Evolutionary conservation across 768 basidiomycete species (phyloP), one percentile per base, ranked within the genome.

Genomic region (Kwoniella sp.): DNA sequence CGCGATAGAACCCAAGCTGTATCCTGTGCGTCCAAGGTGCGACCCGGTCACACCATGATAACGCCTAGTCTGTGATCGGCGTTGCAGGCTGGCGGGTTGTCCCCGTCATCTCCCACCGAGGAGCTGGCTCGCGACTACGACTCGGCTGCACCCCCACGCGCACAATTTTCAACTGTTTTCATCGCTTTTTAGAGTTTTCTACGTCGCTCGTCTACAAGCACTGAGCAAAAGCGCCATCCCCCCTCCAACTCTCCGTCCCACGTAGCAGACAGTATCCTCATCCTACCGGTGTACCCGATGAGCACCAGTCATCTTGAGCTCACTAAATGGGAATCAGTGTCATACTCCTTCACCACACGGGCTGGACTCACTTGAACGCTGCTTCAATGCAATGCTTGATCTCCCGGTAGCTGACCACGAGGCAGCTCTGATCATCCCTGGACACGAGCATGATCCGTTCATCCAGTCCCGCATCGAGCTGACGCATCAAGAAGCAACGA

Each of bases 361-460:
- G 10, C 26, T 12, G 14, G 5, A 79, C 85, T 44, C 56, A 91
- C 90, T 79, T 79, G 70, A 91, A 93, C 8, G 90, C 86, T 3
- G 83, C 80, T 44, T 90, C 85, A 32, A 93, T 79, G 70, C 88
- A 92, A 2, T 80, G 70, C 76, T 88, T 92, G 76, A 96, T 80
- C 47, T 95, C 91, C 71, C 86, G 87, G 76, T 91, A 95, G 69
- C 83, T 88, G 33, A 95, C 90, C 8, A 93, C 88, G 14, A 96
- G 80, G 71, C 91, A 95, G 65, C 86, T 91, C 77, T 93, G 92
- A 70, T 98, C 95, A 70, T 99, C 93, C 39, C 93, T 80, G 5
- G 90, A 84, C 23, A 95, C 83, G 22, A 99, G 81, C 91, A 96
- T 93, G 59, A 99, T 79, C 57, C 84, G 85, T 71, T 99, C 95